phyloP scores from a whole-genome alignment of 371 early-diverging fungal genomes.

The Dipsacomyces acuminosporus region DNA sequence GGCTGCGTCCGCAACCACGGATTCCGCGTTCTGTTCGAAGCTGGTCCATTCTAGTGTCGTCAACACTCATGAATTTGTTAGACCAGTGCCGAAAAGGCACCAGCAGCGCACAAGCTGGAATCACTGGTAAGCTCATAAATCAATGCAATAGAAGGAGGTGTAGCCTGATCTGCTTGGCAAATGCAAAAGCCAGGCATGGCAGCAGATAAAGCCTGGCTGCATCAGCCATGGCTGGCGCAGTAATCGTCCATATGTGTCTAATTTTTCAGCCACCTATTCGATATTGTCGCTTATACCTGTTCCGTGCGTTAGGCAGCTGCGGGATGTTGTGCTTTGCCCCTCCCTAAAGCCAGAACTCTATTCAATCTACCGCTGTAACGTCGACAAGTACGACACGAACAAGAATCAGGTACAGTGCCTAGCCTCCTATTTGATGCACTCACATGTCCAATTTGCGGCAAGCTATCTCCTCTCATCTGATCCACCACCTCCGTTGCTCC shows the following conservation, averaged over 20 bases:
- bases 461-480: background rate
- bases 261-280: background rate
- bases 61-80: slow-evolving; percentile 41
- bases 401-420: slow-evolving; percentile 47
- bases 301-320: slow-evolving; percentile 72
- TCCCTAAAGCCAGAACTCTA: slow-evolving; percentile 51
- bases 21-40: slow-evolving; percentile 9
- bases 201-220: too few species aligned
- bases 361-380: slow-evolving; percentile 60
- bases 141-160: too few species aligned
- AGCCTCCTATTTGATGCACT: background rate
- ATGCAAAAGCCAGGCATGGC: too few species aligned
- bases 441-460: background rate
- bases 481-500: too few species aligned
- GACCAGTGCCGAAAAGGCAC: slow-evolving; percentile 28
- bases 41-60: slow-evolving; percentile 26
- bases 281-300: background rate
- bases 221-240: background rate
- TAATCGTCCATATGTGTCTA: too few species aligned
- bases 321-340: slow-evolving; percentile 68
- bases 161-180: too few species aligned
- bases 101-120: slow-evolving; percentile 48
- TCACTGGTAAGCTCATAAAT: slow-evolving; percentile 37
- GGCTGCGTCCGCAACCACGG: background rate
- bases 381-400: slow-evolving; percentile 54